Percentiles rank a stretch among this genome's conserved stretches.
These are phyloP conservation scores for Tylopilus intermedius DNA, from an alignment of 768 basidiomycete species.

Conservation along the genomic window DNA sequence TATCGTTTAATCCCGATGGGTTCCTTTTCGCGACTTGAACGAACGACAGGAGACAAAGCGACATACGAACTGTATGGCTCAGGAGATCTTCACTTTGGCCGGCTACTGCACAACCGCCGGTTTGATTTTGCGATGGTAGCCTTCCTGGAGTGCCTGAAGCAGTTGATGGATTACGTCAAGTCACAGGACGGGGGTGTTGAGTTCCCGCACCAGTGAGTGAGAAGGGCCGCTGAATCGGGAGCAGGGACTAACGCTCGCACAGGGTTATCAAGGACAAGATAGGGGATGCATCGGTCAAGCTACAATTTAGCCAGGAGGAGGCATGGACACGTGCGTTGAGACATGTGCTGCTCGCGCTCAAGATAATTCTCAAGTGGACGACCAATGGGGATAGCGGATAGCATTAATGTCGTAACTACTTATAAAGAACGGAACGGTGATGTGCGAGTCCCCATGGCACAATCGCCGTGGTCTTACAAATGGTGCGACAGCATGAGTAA, in stretches of 20 bases:
- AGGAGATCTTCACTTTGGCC: slow-evolving; percentile 83
- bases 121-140: slow-evolving; percentile 97
- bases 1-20: slow-evolving; percentile 92
- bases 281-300: slow-evolving; percentile 88
- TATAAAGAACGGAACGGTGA: no score
- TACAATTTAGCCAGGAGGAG: slow-evolving; percentile 94
- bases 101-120: slow-evolving; percentile 87
- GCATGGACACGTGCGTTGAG: slow-evolving; percentile 91
- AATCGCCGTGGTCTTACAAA: slow-evolving; percentile 16
- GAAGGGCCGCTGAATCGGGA: background rate
- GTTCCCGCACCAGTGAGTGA: slow-evolving; percentile 81
- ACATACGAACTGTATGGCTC: slow-evolving; percentile 93
- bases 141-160: slow-evolving; percentile 90
- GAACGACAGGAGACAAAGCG: slow-evolving; percentile 72
- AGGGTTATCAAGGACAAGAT: slow-evolving; percentile 94
- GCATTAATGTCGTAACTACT: background rate
- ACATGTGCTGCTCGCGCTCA: slow-evolving; percentile 84
- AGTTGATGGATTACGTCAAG: slow-evolving; percentile 83
- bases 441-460: no score
- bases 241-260: background rate
- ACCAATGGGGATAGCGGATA: slow-evolving; percentile 71
- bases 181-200: slow-evolving; percentile 67
- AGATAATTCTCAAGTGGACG: slow-evolving; percentile 83
- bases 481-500: slow-evolving; percentile 15
- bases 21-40: slow-evolving; percentile 90